A percentile compares a stretch with the other conserved stretches of the same genome.
phyloP scores from a whole-genome alignment of 768 basidiomycete species.

The Mycena polygramma region DNA sequence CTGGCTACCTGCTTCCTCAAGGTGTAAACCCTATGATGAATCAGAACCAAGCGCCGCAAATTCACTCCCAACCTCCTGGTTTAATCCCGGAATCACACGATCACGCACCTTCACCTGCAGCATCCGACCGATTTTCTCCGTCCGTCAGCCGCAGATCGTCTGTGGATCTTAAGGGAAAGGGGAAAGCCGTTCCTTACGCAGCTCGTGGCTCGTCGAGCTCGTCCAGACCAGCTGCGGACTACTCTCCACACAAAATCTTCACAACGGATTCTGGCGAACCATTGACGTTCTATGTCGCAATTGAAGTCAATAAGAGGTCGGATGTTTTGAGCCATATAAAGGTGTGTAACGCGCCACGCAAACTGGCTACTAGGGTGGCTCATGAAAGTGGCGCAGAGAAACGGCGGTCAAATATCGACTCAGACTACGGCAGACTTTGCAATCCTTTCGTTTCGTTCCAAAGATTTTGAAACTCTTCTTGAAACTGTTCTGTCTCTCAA shows the following conservation, averaged over 20 bases:
- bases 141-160: conserved; percentile 22
- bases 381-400: conserved; percentile 59
- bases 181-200: conserved; percentile 12
- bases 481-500: conserved; percentile 49
- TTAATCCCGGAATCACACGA: conserved; percentile 13
- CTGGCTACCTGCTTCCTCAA: neutral
- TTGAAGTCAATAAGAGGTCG: conserved; percentile 71
- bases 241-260: conserved; percentile 56
- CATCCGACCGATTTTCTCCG: neutral
- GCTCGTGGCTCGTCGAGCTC: conserved; percentile 13
- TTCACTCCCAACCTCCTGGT: conserved; percentile 24
- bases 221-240: conserved; percentile 24
- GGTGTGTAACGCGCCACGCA: conserved; percentile 54
- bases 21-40: conserved; percentile 12
- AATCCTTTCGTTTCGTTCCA: conserved; percentile 66
- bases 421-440: conserved; percentile 72
- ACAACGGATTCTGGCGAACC: conserved; percentile 55
- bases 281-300: conserved; percentile 73
- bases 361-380: neutral
- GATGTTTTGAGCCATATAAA: conserved; percentile 69
- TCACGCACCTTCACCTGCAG: conserved; percentile 8
- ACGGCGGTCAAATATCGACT: conserved; percentile 72
- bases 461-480: conserved; percentile 63
- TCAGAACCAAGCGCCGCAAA: neutral
- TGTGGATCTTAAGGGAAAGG: conserved; percentile 32